A percentile compares a stretch with the other conserved stretches of the same genome.
Evolutionary conservation across 768 basidiomycete genomes (phyloP).

Genomic region (Boletellus sp.): DNA sequence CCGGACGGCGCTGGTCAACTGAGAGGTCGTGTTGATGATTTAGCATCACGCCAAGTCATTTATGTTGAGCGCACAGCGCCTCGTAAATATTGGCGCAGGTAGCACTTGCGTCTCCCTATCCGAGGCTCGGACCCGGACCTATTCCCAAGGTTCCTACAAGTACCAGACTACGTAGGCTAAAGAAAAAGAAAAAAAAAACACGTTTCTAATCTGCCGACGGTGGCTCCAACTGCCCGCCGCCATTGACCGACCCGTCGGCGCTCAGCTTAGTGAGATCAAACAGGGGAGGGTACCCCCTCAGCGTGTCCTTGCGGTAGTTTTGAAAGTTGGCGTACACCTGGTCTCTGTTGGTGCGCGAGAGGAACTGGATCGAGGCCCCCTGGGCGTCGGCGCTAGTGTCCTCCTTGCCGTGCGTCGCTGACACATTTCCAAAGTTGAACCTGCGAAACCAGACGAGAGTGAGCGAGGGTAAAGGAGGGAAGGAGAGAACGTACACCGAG

Average conservation of each 20-base stretch:
- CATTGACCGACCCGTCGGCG: conserved; percentile 20
- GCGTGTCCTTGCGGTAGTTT: conserved; percentile 5
- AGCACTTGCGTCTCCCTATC: too few species aligned
- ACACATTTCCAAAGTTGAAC: conserved; percentile 41
- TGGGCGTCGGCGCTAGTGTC: conserved; percentile 10
- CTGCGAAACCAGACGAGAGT: conserved; percentile 14
- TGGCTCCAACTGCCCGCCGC: conserved; percentile 16
- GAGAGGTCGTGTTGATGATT: too few species aligned
- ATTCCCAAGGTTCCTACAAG: not conserved
- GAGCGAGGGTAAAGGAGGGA: not conserved
- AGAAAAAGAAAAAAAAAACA: not conserved
- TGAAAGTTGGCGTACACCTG: conserved; percentile 33
- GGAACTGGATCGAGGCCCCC: conserved; percentile 39
- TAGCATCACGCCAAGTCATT: not conserved
- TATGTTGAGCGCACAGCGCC: not conserved
- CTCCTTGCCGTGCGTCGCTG: conserved; percentile 2
- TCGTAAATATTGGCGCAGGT: too few species aligned
- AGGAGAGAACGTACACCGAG: conserved; percentile 33
- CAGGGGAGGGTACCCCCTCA: conserved; percentile 19
- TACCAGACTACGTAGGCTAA: not conserved
- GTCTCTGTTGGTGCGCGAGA: conserved; percentile 35
- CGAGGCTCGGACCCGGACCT: too few species aligned
- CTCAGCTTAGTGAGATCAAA: conserved; percentile 21
- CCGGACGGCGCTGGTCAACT: too few species aligned
- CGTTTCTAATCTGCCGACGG: not conserved